Percentiles rank a stretch among this genome's conserved stretches.
These are phyloP conservation scores for Chrysanthemum makinoi DNA, from an alignment of 129 eudicot genomes.

Conservation along the genomic window DNA sequence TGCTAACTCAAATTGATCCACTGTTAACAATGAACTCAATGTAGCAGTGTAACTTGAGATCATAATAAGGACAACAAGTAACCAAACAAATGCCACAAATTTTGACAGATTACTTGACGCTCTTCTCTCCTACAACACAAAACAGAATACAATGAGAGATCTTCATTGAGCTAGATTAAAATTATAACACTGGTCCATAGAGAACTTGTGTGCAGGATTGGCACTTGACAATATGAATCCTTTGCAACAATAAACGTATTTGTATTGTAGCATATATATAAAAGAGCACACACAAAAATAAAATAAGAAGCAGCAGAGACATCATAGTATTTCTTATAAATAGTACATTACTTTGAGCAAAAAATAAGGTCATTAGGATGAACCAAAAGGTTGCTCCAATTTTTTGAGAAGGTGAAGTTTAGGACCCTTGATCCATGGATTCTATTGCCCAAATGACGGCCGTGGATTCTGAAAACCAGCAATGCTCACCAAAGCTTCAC, in stretches of 20 bases:
- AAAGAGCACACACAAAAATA: background rate
- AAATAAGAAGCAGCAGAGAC: background rate
- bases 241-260: background rate
- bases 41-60: slow-evolving; percentile 56
- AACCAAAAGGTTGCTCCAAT: slow-evolving; percentile 45
- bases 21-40: slow-evolving; percentile 39
- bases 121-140: slow-evolving; percentile 23
- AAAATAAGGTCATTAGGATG: slow-evolving; percentile 36
- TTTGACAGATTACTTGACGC: slow-evolving; percentile 31
- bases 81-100: slow-evolving; percentile 37
- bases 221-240: background rate
- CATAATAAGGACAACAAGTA: slow-evolving; percentile 37
- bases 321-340: background rate
- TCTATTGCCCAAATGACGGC: slow-evolving; percentile 37
- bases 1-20: slow-evolving; percentile 37
- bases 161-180: background rate
- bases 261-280: background rate
- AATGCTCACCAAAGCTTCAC: slow-evolving; percentile 35
- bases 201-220: slow-evolving; percentile 7
- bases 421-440: slow-evolving; percentile 24
- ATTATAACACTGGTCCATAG: background rate
- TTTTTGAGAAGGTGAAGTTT: slow-evolving; percentile 18
- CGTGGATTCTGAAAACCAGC: slow-evolving; percentile 29
- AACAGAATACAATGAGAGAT: background rate
- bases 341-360: slow-evolving; percentile 35